Evolutionary conservation across 352 stramenopile genomes (phyloP).

Genomic region (Phytophthora constricta): DNA sequence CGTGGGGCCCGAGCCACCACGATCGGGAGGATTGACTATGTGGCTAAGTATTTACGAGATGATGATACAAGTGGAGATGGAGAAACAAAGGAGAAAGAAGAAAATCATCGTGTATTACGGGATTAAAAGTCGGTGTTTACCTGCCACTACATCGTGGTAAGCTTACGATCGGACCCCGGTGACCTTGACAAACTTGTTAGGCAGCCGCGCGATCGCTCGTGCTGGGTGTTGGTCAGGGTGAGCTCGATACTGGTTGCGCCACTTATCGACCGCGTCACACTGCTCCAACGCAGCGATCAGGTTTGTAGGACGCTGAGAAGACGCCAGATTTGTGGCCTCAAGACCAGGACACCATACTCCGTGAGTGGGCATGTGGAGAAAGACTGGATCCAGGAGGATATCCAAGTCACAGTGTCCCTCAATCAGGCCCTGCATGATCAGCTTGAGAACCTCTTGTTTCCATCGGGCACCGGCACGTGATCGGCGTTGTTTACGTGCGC

Average conservation of each 20-base stretch:
- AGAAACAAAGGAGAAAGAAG: too few relatives aligned
- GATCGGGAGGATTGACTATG: too few relatives aligned
- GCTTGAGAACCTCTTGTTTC: neutral
- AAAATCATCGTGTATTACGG: too few relatives aligned
- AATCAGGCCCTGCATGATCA: neutral
- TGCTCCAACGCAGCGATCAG: neutral
- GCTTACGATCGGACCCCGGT: too few relatives aligned
- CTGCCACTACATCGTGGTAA: too few relatives aligned
- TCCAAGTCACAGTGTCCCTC: neutral
- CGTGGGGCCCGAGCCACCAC: too few relatives aligned
- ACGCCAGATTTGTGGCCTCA: neutral
- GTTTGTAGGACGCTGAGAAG: neutral
- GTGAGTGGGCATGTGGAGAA: neutral
- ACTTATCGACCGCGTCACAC: neutral
- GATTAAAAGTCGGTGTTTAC: too few relatives aligned
- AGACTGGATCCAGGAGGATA: neutral
- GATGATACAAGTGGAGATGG: too few relatives aligned
- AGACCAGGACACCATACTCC: neutral
- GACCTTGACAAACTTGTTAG: neutral
- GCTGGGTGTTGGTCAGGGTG: neutral
- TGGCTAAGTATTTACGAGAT: too few relatives aligned
- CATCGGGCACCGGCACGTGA: neutral
- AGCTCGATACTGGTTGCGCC: neutral
- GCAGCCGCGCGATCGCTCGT: neutral
- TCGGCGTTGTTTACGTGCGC: neutral